Conservation (phyloP, 257 asterid species). For the Marsdenia floribunda region DNA sequence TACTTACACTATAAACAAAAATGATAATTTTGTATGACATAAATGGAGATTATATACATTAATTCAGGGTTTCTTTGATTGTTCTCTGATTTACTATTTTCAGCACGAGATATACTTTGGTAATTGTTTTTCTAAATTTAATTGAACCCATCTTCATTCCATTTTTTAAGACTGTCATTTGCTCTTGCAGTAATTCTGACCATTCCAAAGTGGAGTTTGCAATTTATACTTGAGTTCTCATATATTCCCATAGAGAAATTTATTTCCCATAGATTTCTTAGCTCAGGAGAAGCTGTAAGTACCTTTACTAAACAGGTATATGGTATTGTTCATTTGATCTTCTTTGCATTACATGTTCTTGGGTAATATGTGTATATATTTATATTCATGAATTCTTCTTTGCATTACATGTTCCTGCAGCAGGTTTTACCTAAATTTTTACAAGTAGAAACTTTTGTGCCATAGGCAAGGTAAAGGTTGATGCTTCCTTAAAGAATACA, state of each 20-base stretch:
- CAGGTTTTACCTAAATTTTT: too few species aligned
- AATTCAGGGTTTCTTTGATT: not conserved
- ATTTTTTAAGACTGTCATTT: not conserved
- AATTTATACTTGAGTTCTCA: not conserved
- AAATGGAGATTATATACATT: not conserved
- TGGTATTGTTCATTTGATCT: too few species aligned
- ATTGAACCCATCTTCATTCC: not conserved
- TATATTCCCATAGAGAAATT: slow-evolving; percentile 42
- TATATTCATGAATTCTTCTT: too few species aligned
- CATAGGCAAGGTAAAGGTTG: too few species aligned
- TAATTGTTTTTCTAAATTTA: not conserved
- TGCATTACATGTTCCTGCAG: too few species aligned
- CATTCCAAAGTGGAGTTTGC: not conserved
- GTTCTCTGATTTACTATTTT: not conserved
- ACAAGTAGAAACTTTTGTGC: too few species aligned
- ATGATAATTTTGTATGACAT: not conserved
- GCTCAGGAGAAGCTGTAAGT: slow-evolving; percentile 78
- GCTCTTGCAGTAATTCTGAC: not conserved
- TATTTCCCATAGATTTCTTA: slow-evolving; percentile 54
- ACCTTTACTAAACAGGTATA: not conserved
- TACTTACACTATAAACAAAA: not conserved
- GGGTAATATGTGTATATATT: too few species aligned
- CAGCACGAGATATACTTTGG: not conserved
- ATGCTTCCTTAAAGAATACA: too few species aligned
- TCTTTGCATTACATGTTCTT: too few species aligned